These are phyloP conservation scores for Amanita pallidorosea DNA, from an alignment of 768 basidiomycete genomes.

Conservation along the genomic window DNA sequence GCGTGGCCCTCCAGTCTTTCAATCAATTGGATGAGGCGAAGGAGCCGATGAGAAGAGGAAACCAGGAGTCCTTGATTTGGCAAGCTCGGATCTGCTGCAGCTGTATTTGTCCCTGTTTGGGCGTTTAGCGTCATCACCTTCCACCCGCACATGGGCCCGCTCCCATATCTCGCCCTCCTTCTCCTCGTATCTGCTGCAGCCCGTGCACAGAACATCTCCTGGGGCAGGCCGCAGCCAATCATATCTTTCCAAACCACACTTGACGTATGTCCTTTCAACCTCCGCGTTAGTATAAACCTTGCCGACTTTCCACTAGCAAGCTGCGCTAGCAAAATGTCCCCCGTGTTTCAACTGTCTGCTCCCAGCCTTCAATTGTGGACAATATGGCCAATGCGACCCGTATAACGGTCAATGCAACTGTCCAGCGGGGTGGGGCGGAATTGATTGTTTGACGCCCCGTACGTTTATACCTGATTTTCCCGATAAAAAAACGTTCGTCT, in stretches of 20 bases:
- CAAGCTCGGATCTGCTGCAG: too few species aligned
- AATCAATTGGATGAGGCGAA: too few species aligned
- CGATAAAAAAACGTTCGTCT: background rate
- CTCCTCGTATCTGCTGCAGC: background rate
- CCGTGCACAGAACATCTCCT: background rate
- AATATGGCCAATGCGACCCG: slow-evolving; percentile 82
- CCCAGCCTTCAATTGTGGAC: slow-evolving; percentile 85
- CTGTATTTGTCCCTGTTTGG: background rate
- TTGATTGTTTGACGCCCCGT: slow-evolving; percentile 92
- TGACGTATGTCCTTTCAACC: background rate
- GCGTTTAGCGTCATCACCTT: background rate
- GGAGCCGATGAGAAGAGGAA: too few species aligned
- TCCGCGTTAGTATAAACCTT: background rate
- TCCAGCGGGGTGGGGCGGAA: slow-evolving; percentile 94
- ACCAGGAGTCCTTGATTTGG: too few species aligned
- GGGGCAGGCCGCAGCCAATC: background rate
- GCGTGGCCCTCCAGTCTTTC: too few species aligned
- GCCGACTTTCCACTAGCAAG: background rate
- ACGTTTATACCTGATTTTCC: slow-evolving; percentile 18
- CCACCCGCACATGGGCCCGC: background rate
- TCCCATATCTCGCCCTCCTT: background rate
- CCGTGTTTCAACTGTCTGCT: slow-evolving; percentile 96
- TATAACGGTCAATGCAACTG: slow-evolving; percentile 97
- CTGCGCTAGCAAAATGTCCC: slow-evolving; percentile 48
- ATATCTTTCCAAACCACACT: background rate